Evolutionary conservation across 2,329 filamentous ascomycete species (phyloP).

Genomic region (Dryadomyces quercus-mongolicae): DNA sequence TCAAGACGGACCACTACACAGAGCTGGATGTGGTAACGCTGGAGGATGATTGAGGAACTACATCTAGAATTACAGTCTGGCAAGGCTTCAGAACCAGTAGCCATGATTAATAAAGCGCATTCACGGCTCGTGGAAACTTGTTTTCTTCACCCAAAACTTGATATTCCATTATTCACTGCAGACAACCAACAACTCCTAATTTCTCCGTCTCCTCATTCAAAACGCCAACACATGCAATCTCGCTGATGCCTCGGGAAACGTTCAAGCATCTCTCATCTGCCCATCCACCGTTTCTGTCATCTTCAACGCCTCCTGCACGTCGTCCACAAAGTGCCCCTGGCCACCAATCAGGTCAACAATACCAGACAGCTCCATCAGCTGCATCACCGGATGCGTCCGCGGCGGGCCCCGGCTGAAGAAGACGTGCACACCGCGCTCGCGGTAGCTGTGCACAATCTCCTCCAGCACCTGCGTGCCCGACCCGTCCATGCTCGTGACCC

Average conservation of each 20-base stretch:
- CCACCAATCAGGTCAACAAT: conserved; percentile 80
- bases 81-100: too few relatives aligned
- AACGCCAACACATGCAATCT: background rate
- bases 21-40: background rate
- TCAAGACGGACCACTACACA: background rate
- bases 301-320: conserved; percentile 73
- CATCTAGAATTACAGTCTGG: background rate
- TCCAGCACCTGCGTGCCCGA: conserved; percentile 83
- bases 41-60: background rate
- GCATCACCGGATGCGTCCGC: conserved; percentile 47
- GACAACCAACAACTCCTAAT: too few relatives aligned
- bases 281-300: conserved; percentile 61
- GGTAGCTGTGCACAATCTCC: conserved; percentile 77
- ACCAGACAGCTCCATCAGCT: conserved; percentile 63
- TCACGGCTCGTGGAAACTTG: too few relatives aligned
- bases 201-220: too few relatives aligned
- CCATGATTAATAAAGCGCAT: too few relatives aligned
- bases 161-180: too few relatives aligned
- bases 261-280: background rate
- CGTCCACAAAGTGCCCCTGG: conserved; percentile 61
- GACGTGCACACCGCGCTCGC: conserved; percentile 62
- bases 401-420: conserved; percentile 55
- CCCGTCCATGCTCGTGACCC: conserved; percentile 89
- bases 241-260: background rate
- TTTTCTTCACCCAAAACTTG: too few relatives aligned